Conservation (phyloP, 805 yeast species). For the Torulaspora indica region DNA sequence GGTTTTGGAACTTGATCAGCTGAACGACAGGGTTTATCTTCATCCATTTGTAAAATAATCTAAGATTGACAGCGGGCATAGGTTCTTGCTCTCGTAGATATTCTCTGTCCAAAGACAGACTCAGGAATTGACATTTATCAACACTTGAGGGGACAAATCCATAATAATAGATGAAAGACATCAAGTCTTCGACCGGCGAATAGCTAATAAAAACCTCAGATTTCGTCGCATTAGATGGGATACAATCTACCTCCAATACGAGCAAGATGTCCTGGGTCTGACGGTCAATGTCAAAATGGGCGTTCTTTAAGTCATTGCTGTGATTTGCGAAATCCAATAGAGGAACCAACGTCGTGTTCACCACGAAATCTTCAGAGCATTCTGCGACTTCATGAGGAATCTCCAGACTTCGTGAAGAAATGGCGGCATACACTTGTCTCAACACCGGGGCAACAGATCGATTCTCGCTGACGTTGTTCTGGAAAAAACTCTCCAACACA, state of each 20-base stretch:
- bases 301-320: conserved; percentile 41
- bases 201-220: conserved; percentile 45
- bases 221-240: conserved; percentile 3
- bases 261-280: conserved; percentile 42
- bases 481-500: conserved; percentile 4
- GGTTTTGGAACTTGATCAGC: conserved; percentile 31
- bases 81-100: conserved; percentile 6
- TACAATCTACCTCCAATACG: conserved; percentile 24
- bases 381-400: conserved; percentile 46
- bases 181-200: conserved; percentile 41
- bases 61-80: conserved; percentile 14
- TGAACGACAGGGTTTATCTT: conserved; percentile 41
- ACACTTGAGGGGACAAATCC: conserved; percentile 42
- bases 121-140: conserved; percentile 16
- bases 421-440: conserved; percentile 40
- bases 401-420: conserved; percentile 58
- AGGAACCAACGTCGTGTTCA: conserved; percentile 59
- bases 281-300: conserved; percentile 58
- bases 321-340: conserved; percentile 67
- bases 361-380: conserved; percentile 39
- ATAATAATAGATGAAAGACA: conserved; percentile 40
- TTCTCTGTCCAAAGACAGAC: conserved; percentile 21
- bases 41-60: conserved; percentile 36
- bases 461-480: neutral
- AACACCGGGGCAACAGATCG: conserved; percentile 3